Base-by-base conservation (phyloP, 2,329 filamentous ascomycete genomes). In the Exophiala oligosperma region DNA sequence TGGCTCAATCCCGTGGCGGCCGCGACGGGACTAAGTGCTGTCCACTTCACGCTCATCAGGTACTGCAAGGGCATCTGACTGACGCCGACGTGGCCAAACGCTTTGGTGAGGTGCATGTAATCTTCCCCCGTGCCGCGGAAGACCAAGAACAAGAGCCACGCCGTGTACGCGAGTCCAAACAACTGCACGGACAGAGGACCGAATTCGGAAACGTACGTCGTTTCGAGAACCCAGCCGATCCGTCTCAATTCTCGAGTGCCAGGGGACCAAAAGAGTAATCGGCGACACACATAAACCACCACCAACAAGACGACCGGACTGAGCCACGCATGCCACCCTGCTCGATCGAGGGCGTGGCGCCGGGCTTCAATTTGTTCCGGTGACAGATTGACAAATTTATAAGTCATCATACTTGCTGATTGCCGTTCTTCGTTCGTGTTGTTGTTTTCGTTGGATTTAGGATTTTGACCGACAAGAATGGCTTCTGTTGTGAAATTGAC, bases 31-130 rank as follows among this genome's bases (percentile, higher is more conserved):
- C 53, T 56, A 61, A 4, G 62, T 40, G 9, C 37, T 40, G 37
- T 9, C 40, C 40, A 67, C 50, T 69, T 72, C 4, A 75, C 70
- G 5, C 76, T 72, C 58, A 87, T 77, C 5, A 86, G 74, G 56
- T 85, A 83, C 54, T 86, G 83, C 2, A 86, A 68, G 1, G 84
- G 84, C 1, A 84, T 68, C 64, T 87, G 84, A 7, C 84, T 85
- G 4, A 83, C 76, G 23, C 76, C 82, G 50, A 86, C 76, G 48
- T 83, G 82, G 17, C 81, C 84, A 53, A 87, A 77, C 4, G 84
- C 79, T 71, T 85, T 86, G 24, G 84, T 86, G 24, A 87, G 72
- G 68, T 87, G 84, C 29, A 86, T 74, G 56, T 86, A 87, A 69
- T 87, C 84, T 11, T 62, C 43, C 5, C 63, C 56, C 12, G 66